Base-by-base conservation (phyloP, 352 stramenopile species). In the Plasmopara halstedii region DNA sequence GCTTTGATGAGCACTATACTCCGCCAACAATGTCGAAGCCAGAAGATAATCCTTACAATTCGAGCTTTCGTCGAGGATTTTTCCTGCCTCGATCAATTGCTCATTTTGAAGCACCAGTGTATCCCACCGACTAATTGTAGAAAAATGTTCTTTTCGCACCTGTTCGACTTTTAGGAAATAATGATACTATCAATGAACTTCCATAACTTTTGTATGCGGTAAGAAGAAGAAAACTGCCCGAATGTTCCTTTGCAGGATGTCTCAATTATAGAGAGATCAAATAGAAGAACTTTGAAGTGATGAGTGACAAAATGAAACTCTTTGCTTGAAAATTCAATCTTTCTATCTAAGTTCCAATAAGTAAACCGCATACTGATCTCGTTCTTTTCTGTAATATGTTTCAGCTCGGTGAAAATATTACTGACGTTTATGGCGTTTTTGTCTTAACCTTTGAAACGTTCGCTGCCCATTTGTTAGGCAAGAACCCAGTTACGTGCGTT, bases 1-100 rank as follows among this genome's bases (percentile, higher is more conserved):
- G 71, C 48, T 88, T 88, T 23, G 59, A 81, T 38, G 60, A 79
- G 35, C 43, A 64, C 20, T 77, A 62, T 37, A 51, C 61, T 4
- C 67, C 61, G 5, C 56, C 55, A 4, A 79, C 62, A 17, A 62
- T 82, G 22, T 50, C 51, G 11, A 83, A 83, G 43, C 42, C 63
- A 13, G 47, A 64, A 36, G 47, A 47, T 21, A 54, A 49, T 18
- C 44, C 47, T 0, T 47, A 45, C 8, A 57, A 39, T 20, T 41
- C 56, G 6, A 43, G 42, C 13, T 37, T 51, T 1, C 63, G 59
- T 14, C 64, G 58, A 31, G 42, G 50, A 1, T 52, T 70, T 22
- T 53, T 70, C 6, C 39, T 63, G 1, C 47, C 65, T 6, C 56
- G 59, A 4, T 59, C 62, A 1, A 40, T 77, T 8, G 58, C 64